Percentiles rank a stretch among this genome's conserved stretches.
Conservation (phyloP, 768 basidiomycete species). For the Tylopilus balloui region DNA sequence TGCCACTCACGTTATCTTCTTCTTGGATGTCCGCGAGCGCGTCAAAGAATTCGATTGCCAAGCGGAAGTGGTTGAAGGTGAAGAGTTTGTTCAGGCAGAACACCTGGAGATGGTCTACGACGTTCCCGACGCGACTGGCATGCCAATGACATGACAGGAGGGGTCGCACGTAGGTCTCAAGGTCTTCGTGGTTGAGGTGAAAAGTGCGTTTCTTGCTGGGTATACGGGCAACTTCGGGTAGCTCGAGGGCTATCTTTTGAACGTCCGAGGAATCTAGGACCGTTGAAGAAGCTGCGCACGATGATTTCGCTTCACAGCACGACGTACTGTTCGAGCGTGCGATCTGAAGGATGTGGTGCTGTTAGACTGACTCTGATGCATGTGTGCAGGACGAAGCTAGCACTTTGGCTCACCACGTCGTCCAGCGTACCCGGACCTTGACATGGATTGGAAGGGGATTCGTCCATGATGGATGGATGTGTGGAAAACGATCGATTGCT, state of each 20-base stretch:
- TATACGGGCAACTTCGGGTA: slow-evolving; percentile 26
- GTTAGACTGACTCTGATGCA: slow-evolving; percentile 1
- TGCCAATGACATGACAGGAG: slow-evolving; percentile 33
- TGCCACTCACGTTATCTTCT: slow-evolving; percentile 30
- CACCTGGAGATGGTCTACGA: slow-evolving; percentile 10
- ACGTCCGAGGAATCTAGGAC: slow-evolving; percentile 17
- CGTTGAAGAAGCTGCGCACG: not conserved
- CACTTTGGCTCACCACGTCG: slow-evolving; percentile 15
- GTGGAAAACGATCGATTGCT: slow-evolving; percentile 1
- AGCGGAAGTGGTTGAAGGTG: slow-evolving; percentile 22
- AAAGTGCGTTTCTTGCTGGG: slow-evolving; percentile 33
- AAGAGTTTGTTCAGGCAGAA: slow-evolving; percentile 28
- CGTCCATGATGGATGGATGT: slow-evolving; percentile 5
- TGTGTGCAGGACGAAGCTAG: not conserved
- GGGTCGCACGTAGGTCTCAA: slow-evolving; percentile 34
- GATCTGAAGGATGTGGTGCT: slow-evolving; percentile 7
- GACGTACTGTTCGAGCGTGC: slow-evolving; percentile 21
- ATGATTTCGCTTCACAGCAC: not conserved
- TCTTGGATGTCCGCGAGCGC: slow-evolving; percentile 25
- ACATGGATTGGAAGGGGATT: not conserved
- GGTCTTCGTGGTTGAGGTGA: slow-evolving; percentile 32
- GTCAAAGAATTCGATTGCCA: slow-evolving; percentile 28
- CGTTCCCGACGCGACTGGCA: slow-evolving; percentile 13
- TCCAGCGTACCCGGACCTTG: slow-evolving; percentile 14
- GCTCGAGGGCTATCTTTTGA: slow-evolving; percentile 5